These are phyloP conservation scores for Elsinoe ampelina DNA, from an alignment of 2,329 filamentous ascomycete genomes.

Conservation along the genomic window DNA sequence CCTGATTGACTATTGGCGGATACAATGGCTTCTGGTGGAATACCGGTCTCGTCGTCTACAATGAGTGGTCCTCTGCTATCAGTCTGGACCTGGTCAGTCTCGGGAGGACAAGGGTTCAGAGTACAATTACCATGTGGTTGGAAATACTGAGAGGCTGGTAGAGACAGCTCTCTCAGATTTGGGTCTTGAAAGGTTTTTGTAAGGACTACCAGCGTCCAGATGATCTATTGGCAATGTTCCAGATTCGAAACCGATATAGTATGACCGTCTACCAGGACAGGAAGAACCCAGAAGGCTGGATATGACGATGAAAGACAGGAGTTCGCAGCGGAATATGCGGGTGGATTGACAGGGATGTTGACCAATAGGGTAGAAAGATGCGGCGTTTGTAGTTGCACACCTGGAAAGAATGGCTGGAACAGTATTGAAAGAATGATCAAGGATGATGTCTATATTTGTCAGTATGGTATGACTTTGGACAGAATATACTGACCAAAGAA, in stretches of 20 bases:
- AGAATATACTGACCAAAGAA: background rate
- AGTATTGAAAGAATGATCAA: slow-evolving; percentile 7
- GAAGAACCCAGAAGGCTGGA: background rate
- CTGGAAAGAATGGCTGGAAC: slow-evolving; percentile 5
- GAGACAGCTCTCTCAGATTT: slow-evolving; percentile 7
- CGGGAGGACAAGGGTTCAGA: background rate
- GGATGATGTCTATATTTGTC: slow-evolving; percentile 11
- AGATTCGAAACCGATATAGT: background rate
- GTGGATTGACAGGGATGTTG: slow-evolving; percentile 6
- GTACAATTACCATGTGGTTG: background rate
- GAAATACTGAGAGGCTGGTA: slow-evolving; percentile 9
- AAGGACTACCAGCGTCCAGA: slow-evolving; percentile 6
- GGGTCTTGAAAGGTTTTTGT: background rate
- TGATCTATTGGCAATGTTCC: background rate
- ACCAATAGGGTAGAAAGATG: slow-evolving; percentile 2
- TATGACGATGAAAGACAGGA: slow-evolving; percentile 11
- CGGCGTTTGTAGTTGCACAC: slow-evolving; percentile 3
- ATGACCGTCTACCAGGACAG: slow-evolving; percentile 8
- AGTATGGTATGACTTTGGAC: background rate
- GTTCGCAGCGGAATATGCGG: slow-evolving; percentile 12
- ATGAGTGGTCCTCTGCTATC: slow-evolving; percentile 20
- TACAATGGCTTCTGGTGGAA: slow-evolving; percentile 22
- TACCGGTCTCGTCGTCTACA: slow-evolving; percentile 29
- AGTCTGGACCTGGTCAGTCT: background rate
- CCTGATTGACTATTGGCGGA: slow-evolving; percentile 23